Conservation (phyloP, 805 yeast species). For the Starmerella asiatica region DNA sequence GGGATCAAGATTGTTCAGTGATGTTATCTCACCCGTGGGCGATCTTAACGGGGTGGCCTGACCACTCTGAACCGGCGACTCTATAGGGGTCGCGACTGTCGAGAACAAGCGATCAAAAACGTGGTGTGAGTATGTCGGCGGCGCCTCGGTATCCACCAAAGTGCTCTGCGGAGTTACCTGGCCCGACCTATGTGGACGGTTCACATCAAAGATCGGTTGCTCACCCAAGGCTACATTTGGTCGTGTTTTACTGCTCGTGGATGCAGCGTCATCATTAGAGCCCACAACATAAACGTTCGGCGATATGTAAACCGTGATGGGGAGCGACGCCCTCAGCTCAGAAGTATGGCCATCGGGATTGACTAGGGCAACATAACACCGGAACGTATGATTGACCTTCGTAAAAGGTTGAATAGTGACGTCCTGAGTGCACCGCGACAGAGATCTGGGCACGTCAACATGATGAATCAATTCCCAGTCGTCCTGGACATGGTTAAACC, state of each 20-base stretch:
- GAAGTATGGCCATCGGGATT: conserved; percentile 91
- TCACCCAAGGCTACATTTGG: conserved; percentile 5
- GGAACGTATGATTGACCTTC: conserved; percentile 78
- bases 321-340: conserved; percentile 81
- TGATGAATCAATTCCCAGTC: conserved; percentile 60
- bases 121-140: conserved; percentile 74
- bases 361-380: conserved; percentile 60
- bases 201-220: conserved; percentile 16
- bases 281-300: conserved; percentile 61
- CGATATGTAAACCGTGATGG: conserved; percentile 58
- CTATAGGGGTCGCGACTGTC: conserved; percentile 36
- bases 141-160: conserved; percentile 37
- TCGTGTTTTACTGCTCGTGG: conserved; percentile 13
- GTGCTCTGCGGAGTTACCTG: conserved; percentile 3
- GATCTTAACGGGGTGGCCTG: conserved; percentile 24
- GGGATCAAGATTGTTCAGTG: conserved; percentile 22
- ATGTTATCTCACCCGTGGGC: not conserved
- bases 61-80: conserved; percentile 30
- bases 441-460: conserved; percentile 55
- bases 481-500: conserved; percentile 29
- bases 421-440: conserved; percentile 75
- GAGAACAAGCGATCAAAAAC: conserved; percentile 70
- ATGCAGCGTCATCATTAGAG: conserved; percentile 22
- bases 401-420: conserved; percentile 55
- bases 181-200: conserved; percentile 6